Evolutionary conservation across 371 early-diverging fungal species (phyloP), one percentile per base, ranked within the genome.

Genomic region (Neoconidiobolus thromboides): DNA sequence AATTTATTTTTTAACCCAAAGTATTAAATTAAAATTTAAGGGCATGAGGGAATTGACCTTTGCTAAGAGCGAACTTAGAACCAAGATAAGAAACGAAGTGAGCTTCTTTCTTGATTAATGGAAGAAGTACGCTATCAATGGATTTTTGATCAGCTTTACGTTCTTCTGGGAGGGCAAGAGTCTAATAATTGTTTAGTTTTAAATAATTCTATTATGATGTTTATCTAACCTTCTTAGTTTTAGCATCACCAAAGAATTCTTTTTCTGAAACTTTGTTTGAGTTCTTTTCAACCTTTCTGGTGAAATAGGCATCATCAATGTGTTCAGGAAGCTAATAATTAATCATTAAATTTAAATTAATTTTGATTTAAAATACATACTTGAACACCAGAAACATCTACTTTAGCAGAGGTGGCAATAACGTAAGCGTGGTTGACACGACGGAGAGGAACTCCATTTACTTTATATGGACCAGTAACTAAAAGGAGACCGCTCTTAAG

Each of bases 381-480:
- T 75, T 80, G 76, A 71, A 85, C 78, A 59, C 68, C 72, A 60
- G 86, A 74, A 60, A 96, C 64, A 70, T 96, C 92, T 44, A 97
- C 69, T 81, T 91, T 91, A 79, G 96, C 92, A 68, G 95, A 91
- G 71, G 96, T 97, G 68, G 96, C 94, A 71, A 96, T 87, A 66
- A 91, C 96, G 75, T 93, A 96, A 64, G 95, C 91, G 78, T 93
- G 94, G 86, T 93, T 91, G 76, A 97, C 93, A 64, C 98, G 91
- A 67, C 90, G 83, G 67, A 97, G 77, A 61, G 98, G 98, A 48
- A 97, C 92, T 67, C 98, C 98, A 84, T 97, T 97, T 76, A 94
- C 69, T 81, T 86, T 87, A 89, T 84, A 90, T 62, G 98, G 98
- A 62, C 98, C 98, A 65, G 95, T 87, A 67, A 96, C 92, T 65